Evolutionary conservation across 129 eudicot species (phyloP), one percentile per base, ranked within the genome.

Genomic region (Ambrosia trifida): DNA sequence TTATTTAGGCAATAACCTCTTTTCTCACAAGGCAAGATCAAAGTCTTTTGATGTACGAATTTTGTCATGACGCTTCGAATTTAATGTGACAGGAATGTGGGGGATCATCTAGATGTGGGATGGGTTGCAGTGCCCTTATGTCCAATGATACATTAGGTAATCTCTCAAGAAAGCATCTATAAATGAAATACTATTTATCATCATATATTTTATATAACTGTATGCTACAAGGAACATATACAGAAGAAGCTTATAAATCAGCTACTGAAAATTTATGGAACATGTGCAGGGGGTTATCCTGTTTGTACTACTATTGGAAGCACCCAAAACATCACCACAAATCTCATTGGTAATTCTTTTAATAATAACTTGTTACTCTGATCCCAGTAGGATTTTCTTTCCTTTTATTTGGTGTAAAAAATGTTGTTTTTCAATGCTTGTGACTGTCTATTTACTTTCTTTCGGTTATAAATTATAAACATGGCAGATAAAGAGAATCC

Each of bases 111-210:
- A 87, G 67, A 68, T 93, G 96, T 75, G 98, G 98, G 64, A 89
- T 82, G 95, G 96, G 92, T 70, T 93, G 98, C 79, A 85, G 90
- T 85, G 98, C 98, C 57, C 89, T 92, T 68, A 80, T 89, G 65
- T 68, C 89, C 14, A 70, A 79, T 76, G 83, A 79, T 40, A 33
- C 41, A 69, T 83, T 83, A 72, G 98, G 98, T 93, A 77, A 66
- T 11, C 9, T 54, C 36, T 65, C 18, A 12, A 62, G 58, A 20
- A 51, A 79, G 69, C 66, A 32, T 38, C 45, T 61, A 12, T 56
- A 17, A 12, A 69, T 47, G 47, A 7, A 53, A 19, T 59, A 20
- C 63, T 52, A 7, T 61, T 38, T 16, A 59, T 72, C 64, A 67
- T 65, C 64, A 38, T 67, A 59, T 50, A 8, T 24, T 64, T 51